Evolutionary conservation across 2,329 filamentous ascomycete species (phyloP).

Genomic region (Volutella citrinella): DNA sequence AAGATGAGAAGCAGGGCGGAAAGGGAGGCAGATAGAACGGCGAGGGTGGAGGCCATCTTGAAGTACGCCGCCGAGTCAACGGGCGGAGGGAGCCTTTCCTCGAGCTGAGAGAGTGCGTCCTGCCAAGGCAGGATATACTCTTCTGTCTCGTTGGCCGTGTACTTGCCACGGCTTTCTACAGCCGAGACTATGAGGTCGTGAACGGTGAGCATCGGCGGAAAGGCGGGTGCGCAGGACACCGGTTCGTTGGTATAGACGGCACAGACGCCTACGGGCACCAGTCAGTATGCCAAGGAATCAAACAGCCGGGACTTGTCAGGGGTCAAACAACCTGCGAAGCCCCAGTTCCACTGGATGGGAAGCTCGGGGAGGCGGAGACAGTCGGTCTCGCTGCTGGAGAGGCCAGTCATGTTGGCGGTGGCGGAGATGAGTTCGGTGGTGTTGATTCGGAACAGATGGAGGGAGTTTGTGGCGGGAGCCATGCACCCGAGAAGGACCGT

Average conservation of each 20-base stretch:
- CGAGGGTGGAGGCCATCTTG: slow-evolving; percentile 9
- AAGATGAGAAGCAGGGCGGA: slow-evolving; percentile 10
- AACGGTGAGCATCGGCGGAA: slow-evolving; percentile 9
- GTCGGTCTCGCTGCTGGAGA: slow-evolving; percentile 1
- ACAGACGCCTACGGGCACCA: slow-evolving; percentile 12
- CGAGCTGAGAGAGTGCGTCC: slow-evolving; percentile 7
- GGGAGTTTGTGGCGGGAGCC: slow-evolving; percentile 6
- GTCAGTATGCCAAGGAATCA: no score
- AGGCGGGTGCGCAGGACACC: slow-evolving; percentile 7
- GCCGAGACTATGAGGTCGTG: slow-evolving; percentile 10
- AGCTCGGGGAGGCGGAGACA: slow-evolving; percentile 10
- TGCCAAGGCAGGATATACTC: slow-evolving; percentile 9
- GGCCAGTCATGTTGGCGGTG: slow-evolving; percentile 6
- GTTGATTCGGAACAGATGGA: slow-evolving; percentile 16
- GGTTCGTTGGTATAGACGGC: neutral
- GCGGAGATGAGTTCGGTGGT: slow-evolving; percentile 10
- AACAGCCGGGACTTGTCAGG: no score
- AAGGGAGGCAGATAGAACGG: slow-evolving; percentile 9
- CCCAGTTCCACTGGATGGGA: slow-evolving; percentile 15
- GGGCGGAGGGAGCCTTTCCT: slow-evolving; percentile 4
- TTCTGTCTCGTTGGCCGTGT: neutral
- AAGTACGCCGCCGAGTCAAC: slow-evolving; percentile 5
- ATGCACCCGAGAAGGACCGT: slow-evolving; percentile 11
- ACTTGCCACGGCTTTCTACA: slow-evolving; percentile 1
- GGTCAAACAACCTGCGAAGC: slow-evolving; percentile 14